Base-by-base conservation (phyloP, 495 filamentous ascomycete genomes). In the Stereocaulon alpinum region DNA sequence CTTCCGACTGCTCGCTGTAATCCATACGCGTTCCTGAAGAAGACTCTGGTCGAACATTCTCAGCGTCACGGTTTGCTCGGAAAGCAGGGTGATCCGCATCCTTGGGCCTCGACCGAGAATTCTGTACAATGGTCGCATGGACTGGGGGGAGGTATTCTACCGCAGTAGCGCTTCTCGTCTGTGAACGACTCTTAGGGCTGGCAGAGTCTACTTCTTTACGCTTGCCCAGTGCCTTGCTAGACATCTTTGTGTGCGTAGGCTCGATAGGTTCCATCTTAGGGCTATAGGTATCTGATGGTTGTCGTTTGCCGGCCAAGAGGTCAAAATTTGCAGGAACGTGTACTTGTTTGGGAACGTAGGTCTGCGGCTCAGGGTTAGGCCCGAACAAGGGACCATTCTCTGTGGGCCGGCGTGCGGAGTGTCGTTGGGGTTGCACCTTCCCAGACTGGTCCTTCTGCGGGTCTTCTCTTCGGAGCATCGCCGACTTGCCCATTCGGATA, bases 11-110 rank as follows among this genome's bases (percentile, higher is more conserved):
- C 29, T 55, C 63, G 29, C 54, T 40, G 34, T 60, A 64, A 48
- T 68, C 66, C 17, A 64, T 56, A 51, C 58, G 61, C 10, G 59
- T 61, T 34, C 61, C 66, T 49, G 66, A 59, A 17, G 63, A 68
- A 32, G 61, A 66, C 20, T 66, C 64, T 0, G 66, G 63, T 9
- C 63, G 61, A 29, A 53, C 24, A 6, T 65, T 50, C 30, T 59
- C 29, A 37, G 43, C 58, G 6, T 55, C 50, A 58, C 56, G 55
- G n/a, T 62, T 60, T 11, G 43, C 49, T 24, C 47, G 52, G 29
- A 65, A 47, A 10, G 54, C 44, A 34, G 62, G 59, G 42, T 61
- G 32, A 14, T 61, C 55, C 20, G 30, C 20, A 18, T 60, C 58
- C 32, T 40, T 54, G 14, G 48, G 58, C 32, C 20, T 47, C 20